These are phyloP conservation scores for Fusarium ambrosium DNA, from an alignment of 2,329 filamentous ascomycete genomes.

Conservation along the genomic window DNA sequence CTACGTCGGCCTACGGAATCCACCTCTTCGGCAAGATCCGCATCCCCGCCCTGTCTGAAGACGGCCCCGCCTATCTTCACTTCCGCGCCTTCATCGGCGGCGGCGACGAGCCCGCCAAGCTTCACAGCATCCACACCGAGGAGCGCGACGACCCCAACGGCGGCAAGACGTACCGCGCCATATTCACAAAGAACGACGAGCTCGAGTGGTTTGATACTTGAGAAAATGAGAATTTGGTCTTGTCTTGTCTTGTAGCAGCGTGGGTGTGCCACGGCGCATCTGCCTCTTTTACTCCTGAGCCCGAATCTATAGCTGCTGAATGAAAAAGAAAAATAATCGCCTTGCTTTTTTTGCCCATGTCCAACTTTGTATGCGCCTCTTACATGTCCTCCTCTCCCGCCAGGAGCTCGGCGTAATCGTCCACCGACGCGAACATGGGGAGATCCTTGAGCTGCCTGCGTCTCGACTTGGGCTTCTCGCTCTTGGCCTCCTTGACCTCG, in stretches of 20 bases:
- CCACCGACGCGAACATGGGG: conserved; percentile 91
- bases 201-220: conserved; percentile 73
- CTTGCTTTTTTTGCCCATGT: conserved; percentile 25
- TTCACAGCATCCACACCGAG: conserved; percentile 92
- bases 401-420: conserved; percentile 92
- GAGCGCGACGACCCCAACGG: conserved; percentile 95
- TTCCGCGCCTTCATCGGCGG: conserved; percentile 92
- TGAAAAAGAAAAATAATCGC: conserved; percentile 34
- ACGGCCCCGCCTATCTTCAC: conserved; percentile 80
- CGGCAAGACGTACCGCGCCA: conserved; percentile 92
- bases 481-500: conserved; percentile 75
- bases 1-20: conserved; percentile 85
- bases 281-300: conserved; percentile 36
- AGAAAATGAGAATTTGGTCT: conserved; percentile 25
- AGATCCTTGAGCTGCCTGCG: conserved; percentile 89
- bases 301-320: conserved; percentile 29
- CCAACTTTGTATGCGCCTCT: conserved; percentile 6
- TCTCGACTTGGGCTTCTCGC: conserved; percentile 64
- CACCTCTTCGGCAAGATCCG: conserved; percentile 83
- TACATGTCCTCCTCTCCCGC: conserved; percentile 74
- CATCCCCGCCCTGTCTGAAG: conserved; percentile 58
- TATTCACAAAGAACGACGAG: conserved; percentile 90
- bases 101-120: conserved; percentile 81
- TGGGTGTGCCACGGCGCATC: conserved; percentile 15
- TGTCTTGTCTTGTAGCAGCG: conserved; percentile 8